A percentile compares a stretch with the other conserved stretches of the same genome.
phyloP scores from a whole-genome alignment of 1,284 basidiomycete species.

The Trichosporon sp. region DNA sequence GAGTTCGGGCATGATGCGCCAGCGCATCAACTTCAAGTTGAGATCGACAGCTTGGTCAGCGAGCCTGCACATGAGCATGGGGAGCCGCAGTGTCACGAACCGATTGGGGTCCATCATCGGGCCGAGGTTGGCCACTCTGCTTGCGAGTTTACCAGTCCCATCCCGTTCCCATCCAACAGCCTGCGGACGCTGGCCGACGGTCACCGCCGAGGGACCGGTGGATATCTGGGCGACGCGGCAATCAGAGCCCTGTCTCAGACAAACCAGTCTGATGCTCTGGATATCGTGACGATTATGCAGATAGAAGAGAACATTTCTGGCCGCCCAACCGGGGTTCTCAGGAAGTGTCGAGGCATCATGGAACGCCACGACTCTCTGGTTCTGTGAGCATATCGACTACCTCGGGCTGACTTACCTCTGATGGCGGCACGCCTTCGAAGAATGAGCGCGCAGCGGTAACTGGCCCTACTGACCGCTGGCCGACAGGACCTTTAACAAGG shows the following conservation, averaged over 20 bases:
- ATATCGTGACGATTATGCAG: conserved; percentile 58
- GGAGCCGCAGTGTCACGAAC: conserved; percentile 22
- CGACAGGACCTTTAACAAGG: conserved; percentile 26
- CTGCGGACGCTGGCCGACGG: conserved; percentile 26
- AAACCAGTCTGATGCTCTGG: conserved; percentile 61
- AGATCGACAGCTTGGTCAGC: conserved; percentile 95
- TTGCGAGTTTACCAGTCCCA: conserved; percentile 72
- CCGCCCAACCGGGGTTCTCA: conserved; percentile 83
- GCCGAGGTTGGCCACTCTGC: conserved; percentile 83
- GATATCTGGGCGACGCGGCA: conserved; percentile 24
- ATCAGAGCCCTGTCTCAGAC: conserved; percentile 58
- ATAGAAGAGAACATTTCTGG: conserved; percentile 85
- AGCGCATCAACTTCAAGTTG: conserved; percentile 96
- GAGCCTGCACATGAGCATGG: conserved; percentile 54
- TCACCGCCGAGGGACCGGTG: neutral
- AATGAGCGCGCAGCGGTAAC: conserved; percentile 60
- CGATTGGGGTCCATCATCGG: conserved; percentile 90
- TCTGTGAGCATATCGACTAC: neutral
- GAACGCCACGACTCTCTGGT: conserved; percentile 66
- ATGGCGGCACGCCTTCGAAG: conserved; percentile 52
- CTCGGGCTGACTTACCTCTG: conserved; percentile 45
- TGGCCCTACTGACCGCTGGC: conserved; percentile 51
- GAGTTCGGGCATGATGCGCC: conserved; percentile 87
- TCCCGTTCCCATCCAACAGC: conserved; percentile 97
- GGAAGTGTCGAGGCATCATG: conserved; percentile 78